Evolutionary conservation across 2,329 filamentous ascomycete species (phyloP), one percentile per base, ranked within the genome.

Genomic region (Metarhizium album): DNA sequence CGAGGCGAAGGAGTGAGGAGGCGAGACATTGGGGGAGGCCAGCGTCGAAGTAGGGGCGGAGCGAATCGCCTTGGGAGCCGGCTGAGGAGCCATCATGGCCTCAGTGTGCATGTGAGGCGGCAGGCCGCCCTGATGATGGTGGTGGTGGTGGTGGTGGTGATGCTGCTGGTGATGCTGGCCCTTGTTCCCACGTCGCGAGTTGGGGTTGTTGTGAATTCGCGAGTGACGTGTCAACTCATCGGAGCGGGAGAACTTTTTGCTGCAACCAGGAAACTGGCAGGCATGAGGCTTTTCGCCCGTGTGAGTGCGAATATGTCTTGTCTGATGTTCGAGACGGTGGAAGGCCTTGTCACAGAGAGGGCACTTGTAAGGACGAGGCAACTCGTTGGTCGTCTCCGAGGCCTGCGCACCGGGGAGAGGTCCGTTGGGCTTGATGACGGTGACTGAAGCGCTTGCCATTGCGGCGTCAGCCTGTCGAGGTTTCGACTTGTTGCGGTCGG

Each of bases 271-370:
- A 64, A 91, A 96, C 67, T 88, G 84, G 80, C 91, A 98, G 55
- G 87, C 90, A 64, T 97, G 93, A 46, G 91, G 91, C 78, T 97
- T 98, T 75, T 98, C 91, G 62, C 91, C 93, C 0, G 91, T 98
- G 70, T 98, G 91, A 6, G 93, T 97, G 62, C 91, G 84, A 65
- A 97, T 97, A 70, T 98, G 91, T 61, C 78, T 73, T 22, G 80
- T 83, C 76, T 96, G 91, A 69, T 97, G 91, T 74, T 97, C 91
- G 42, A 98, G 79, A 56, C 93, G 89, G 76, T 97, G 93, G 73
- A 98, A 98, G 54, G 93, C 91, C 78, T 96, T 95, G 63, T 96
- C 91, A 75, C 93, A 98, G 56, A 98, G 81, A 54, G 91, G 90
- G 70, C 91, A 98, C 76, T 97, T 97, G 82, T 98, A 98, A 1